Evolutionary conservation across 2,329 filamentous ascomycete species (phyloP), one percentile per base, ranked within the genome.

Genomic region (Pseudonectria foliicola): DNA sequence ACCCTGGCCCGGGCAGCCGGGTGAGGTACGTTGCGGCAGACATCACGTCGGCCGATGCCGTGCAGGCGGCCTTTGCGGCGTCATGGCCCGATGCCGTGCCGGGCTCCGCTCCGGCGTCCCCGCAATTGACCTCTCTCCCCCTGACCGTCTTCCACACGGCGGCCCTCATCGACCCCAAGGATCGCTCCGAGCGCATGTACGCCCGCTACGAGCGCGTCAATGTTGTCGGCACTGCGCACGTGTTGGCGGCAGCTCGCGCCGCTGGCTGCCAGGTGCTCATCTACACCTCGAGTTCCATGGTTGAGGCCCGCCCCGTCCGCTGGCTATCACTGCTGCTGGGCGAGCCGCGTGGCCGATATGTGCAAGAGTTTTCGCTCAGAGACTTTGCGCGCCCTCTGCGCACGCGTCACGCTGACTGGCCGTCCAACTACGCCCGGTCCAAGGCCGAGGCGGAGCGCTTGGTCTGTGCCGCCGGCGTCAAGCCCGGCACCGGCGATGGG

Each of bases 141-240:
- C 54, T 77, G 15, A 75, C 72, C 1, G 72, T 77, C 11, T 75
- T 72, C 46, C 73, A 77, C 55, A 75, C 68, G 1, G 73, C 72
- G 3, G 73, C 73, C 1, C 60, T 66, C 5, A 75, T 77, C 38
- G 59, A 70, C 10, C 64, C 70, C 0, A 63, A 60, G 12, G 72
- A 77, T 36, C 65, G 73, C 6, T 60, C 63, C 32, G 47, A 51
- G 29, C 52, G 60, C 23, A 57, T 69, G 23, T 71, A 75, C 42
- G 51, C 59, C 15, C 62, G 65, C 16, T 62, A 63, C 35, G 60
- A 60, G 31, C 53, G 58, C 13, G 69, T 75, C 35, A 78, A 77
- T 40, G 60, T 74, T 15, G 50, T 47, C 7, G 73, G 73, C 7
- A 70, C 71, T 2, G 53, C 54, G 13, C 67, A 74, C 43, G 62